Evolutionary conservation across 1,139 yeast genomes (phyloP).

Genomic region (Candida glucosophila): DNA sequence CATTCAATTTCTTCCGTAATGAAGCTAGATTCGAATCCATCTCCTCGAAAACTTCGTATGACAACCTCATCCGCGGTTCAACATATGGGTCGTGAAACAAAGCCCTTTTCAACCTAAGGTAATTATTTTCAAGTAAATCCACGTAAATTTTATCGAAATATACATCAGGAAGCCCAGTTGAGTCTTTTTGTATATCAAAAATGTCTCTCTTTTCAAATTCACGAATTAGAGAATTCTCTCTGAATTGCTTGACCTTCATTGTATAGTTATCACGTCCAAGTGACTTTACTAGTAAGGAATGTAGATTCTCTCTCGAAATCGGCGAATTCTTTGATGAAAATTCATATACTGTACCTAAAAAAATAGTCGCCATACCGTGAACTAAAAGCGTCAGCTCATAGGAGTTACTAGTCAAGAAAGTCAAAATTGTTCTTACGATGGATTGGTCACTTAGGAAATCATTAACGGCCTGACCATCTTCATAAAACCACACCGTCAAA

Average conservation of each 20-base stretch:
- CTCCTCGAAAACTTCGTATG: slow-evolving; percentile 65
- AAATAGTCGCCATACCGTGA: slow-evolving; percentile 66
- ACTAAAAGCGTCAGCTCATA: slow-evolving; percentile 51
- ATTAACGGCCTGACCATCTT: slow-evolving; percentile 65
- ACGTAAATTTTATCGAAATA: slow-evolving; percentile 64
- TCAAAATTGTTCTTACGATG: slow-evolving; percentile 55
- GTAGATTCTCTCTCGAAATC: slow-evolving; percentile 54
- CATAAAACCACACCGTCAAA: slow-evolving; percentile 70
- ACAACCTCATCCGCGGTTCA: slow-evolving; percentile 60
- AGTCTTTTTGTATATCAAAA: slow-evolving; percentile 38
- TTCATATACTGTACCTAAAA: slow-evolving; percentile 76
- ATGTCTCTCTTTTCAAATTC: slow-evolving; percentile 41
- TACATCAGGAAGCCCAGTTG: slow-evolving; percentile 81
- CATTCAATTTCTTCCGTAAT: slow-evolving; percentile 17
- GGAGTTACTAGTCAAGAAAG: slow-evolving; percentile 56
- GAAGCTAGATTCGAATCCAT: slow-evolving; percentile 34
- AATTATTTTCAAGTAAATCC: slow-evolving; percentile 60
- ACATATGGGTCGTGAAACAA: slow-evolving; percentile 64
- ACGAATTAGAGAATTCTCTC: slow-evolving; percentile 47
- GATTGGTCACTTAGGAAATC: slow-evolving; percentile 68
- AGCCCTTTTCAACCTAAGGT: slow-evolving; percentile 59
- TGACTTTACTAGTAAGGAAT: slow-evolving; percentile 53
- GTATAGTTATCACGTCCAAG: slow-evolving; percentile 78
- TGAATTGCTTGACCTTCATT: slow-evolving; percentile 64
- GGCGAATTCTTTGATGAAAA: slow-evolving; percentile 72